Evolutionary conservation across 2,329 filamentous ascomycete genomes (phyloP).

Genomic region (Nakataea oryzae): DNA sequence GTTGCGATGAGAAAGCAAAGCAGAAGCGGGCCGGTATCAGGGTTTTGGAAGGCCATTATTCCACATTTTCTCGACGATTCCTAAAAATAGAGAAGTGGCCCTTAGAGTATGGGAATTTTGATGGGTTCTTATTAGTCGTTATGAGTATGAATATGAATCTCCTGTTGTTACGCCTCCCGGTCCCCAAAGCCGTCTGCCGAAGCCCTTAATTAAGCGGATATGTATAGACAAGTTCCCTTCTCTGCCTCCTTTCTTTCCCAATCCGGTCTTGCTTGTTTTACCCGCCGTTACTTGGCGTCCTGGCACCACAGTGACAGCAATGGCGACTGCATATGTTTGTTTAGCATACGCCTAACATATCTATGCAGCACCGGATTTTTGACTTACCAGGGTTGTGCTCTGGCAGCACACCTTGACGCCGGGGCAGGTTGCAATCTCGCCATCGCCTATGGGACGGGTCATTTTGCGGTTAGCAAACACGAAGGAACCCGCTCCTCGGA

Average conservation of each 20-base stretch:
- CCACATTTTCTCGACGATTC: background rate
- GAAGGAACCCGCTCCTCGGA: too few species aligned
- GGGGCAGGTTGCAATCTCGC: slow-evolving; percentile 13
- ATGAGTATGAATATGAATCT: too few species aligned
- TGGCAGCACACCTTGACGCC: slow-evolving; percentile 21
- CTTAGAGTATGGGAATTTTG: too few species aligned
- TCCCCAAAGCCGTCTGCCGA: too few species aligned
- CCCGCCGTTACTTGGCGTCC: background rate
- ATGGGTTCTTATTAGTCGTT: too few species aligned
- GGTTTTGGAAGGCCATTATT: background rate
- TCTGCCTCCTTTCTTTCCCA: background rate
- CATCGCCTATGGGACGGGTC: slow-evolving; percentile 11
- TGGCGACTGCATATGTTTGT: slow-evolving; percentile 13
- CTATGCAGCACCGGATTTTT: background rate
- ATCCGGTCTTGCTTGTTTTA: background rate
- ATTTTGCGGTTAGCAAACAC: background rate
- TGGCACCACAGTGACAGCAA: slow-evolving; percentile 19
- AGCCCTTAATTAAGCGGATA: too few species aligned
- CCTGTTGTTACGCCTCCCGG: too few species aligned
- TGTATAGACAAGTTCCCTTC: background rate
- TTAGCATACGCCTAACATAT: background rate
- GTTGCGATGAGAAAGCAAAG: background rate
- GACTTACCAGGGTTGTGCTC: slow-evolving; percentile 18
- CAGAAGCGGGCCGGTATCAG: background rate
- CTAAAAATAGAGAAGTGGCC: background rate